A percentile compares a stretch with the other conserved stretches of the same genome.
These are phyloP conservation scores for Claviceps purpurea DNA, from an alignment of 2,329 filamentous ascomycete species.

Conservation along the genomic window DNA sequence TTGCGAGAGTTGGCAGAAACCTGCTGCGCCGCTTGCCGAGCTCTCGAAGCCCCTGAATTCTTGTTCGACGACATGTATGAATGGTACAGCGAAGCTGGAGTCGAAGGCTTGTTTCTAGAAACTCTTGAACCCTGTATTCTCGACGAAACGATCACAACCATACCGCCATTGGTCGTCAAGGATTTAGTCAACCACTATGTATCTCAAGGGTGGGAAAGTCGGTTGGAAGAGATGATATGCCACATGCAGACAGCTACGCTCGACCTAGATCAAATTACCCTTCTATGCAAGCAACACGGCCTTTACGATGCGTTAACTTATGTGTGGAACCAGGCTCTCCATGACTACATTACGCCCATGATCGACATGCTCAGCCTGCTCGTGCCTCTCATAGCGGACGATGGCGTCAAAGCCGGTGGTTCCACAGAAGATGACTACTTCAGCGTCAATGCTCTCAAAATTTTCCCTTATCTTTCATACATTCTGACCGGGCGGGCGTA, in stretches of 20 bases:
- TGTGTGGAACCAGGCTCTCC: slow-evolving; percentile 85
- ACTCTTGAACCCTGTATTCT: slow-evolving; percentile 80
- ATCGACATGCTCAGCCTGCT: slow-evolving; percentile 68
- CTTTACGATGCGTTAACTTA: slow-evolving; percentile 94
- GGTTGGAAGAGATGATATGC: slow-evolving; percentile 88
- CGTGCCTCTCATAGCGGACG: slow-evolving; percentile 42
- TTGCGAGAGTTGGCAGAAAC: slow-evolving; percentile 67
- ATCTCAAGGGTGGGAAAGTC: slow-evolving; percentile 56
- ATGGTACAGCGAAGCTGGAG: slow-evolving; percentile 68
- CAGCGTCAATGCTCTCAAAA: slow-evolving; percentile 66
- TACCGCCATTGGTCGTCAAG: slow-evolving; percentile 79
- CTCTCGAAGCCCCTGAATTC: slow-evolving; percentile 66
- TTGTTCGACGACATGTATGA: slow-evolving; percentile 86
- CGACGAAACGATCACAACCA: slow-evolving; percentile 55
- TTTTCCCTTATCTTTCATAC: slow-evolving; percentile 92
- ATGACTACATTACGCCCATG: slow-evolving; percentile 82
- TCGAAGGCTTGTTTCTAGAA: slow-evolving; percentile 69
- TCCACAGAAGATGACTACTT: slow-evolving; percentile 48
- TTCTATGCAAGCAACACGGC: slow-evolving; percentile 78
- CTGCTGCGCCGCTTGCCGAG: slow-evolving; percentile 72
- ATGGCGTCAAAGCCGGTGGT: slow-evolving; percentile 37
- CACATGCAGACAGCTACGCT: slow-evolving; percentile 81
- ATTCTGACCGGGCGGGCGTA: slow-evolving; percentile 83
- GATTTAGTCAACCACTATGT: slow-evolving; percentile 74
- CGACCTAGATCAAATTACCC: slow-evolving; percentile 86